Base-by-base conservation (phyloP, 805 yeast species). In the Isabelozyma pseudorhagii region DNA sequence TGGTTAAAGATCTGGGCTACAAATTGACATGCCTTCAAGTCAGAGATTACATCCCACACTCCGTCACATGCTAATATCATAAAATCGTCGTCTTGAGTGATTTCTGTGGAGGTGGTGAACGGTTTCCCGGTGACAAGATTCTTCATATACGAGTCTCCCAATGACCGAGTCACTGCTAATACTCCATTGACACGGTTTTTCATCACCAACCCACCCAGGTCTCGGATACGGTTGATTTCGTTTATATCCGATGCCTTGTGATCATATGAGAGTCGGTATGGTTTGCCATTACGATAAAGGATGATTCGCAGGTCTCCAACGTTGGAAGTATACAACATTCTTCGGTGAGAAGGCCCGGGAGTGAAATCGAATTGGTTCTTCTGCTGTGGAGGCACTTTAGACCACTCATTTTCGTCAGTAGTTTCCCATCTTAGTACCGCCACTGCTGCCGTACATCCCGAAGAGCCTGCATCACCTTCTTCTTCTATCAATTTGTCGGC, bases 381-480 rank as follows among this genome's bases (percentile, higher is more conserved):
- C n/a, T 31, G 29, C 14, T 17, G 8, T 15, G 18, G 15, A 38
- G 42, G 42, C 34, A 13, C n/a, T 11, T 34, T 34, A 39, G 44
- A 13, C 9, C 14, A n/a, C 29, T 11, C 34, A 17, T 47, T 50
- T 17, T 50, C 44, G 29, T 49, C 57, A 14, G 58, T 61, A 6
- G 74, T 54, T 62, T 93, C 97, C 96, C 96, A 90, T 49, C 96
- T 75, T 50, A 90, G 65, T 0, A 94, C 81, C 1, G 97, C 97
- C 8, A 92, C 97, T 0, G 96, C 97, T 0, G 97, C 98, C 0
- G 99, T 94, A 58, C 96, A 84, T 0, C 99, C 99, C 51, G 96
- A 84, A 41, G 85, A 82, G 1, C 92, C 92, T 43, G 80, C 74
- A 13, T 82, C 74, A 8, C 36, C 36, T 45, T 81, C 81, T 40